Evolutionary conservation across 2,329 filamentous ascomycete species (phyloP), one percentile per base, ranked within the genome.

Genomic region (Fusarium sp.): DNA sequence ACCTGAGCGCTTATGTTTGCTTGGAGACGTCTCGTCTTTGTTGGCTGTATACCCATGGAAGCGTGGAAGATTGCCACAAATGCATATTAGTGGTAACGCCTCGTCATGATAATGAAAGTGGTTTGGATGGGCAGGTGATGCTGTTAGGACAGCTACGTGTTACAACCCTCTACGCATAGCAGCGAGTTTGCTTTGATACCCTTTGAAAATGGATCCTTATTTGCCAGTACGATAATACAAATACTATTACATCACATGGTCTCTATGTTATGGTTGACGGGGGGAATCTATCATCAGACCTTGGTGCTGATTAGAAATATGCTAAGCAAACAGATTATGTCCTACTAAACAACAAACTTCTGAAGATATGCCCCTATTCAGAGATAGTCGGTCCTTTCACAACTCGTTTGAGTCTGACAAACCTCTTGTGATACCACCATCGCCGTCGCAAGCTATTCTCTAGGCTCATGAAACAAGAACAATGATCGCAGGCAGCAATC

Each of bases 1-100:
- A 86, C 81, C 5, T 81, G 70, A 41, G n/a, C 26, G 23, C 33
- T 6, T 37, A 38, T 28, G 21, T 20, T 38, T 50, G 35, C 3
- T 13, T 15, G 11, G 33, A 16, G 2, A 20, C 26, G 13, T 16
- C 20, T 15, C 21, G 29, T 52, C 23, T 59, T 39, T 57, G 33
- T 28, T 31, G 48, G 47, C 38, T 50, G 16, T 43, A 21, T 28
- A 44, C 49, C 28, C 20, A 23, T 26, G 8, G 11, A 16, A 24
- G 23, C 13, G 35, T 39, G 63, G 9, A 42, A n/a, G 24, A 23
- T 43, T 49, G 42, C 37, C 46, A 13, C 52, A 50, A 57, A 26
- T 61, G 21, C 16, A 38, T 23, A 47, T 33, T 21, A 18, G 46
- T 46, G 42, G 49, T 57, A 56, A 63, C 31, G 48, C 31, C 57